phyloP scores from a whole-genome alignment of 2,329 filamentous ascomycete genomes.

The Verticillium nonalfalfae region DNA sequence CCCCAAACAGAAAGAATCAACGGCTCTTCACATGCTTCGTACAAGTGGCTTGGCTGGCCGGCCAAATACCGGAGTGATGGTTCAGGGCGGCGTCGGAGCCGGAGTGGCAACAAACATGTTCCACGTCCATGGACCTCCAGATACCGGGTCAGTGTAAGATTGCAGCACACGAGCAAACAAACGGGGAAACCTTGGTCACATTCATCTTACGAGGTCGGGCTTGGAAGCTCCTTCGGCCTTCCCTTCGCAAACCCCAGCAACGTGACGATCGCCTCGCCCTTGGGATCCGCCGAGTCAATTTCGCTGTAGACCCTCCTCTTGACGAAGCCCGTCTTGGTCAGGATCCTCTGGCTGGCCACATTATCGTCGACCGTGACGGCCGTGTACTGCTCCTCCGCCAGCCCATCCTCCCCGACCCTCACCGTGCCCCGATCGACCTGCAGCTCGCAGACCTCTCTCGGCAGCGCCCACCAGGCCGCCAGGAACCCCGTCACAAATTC shows the following conservation, averaged over 20 bases:
- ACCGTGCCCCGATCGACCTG: conserved; percentile 33
- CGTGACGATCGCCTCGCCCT: background rate
- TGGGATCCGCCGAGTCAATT: conserved; percentile 10
- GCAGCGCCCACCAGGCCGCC: conserved; percentile 40
- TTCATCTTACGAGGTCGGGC: background rate
- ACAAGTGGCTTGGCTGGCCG: background rate
- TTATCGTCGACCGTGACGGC: conserved; percentile 45
- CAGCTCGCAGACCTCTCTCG: conserved; percentile 36
- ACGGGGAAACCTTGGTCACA: background rate
- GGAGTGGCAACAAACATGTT: background rate
- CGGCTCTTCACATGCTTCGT: too few relatives aligned
- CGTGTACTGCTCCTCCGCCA: conserved; percentile 32
- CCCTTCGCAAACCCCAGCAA: background rate
- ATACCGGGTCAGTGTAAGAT: background rate
- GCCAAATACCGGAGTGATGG: background rate
- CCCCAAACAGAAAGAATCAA: too few relatives aligned
- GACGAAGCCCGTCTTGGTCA: conserved; percentile 50
- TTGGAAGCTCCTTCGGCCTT: background rate
- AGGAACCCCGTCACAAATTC: conserved; percentile 47
- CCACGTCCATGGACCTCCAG: background rate
- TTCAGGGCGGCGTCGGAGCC: background rate
- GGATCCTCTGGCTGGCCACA: conserved; percentile 44
- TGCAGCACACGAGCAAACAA: background rate
- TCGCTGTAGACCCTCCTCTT: conserved; percentile 32
- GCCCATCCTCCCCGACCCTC: conserved; percentile 8